Percentiles rank a stretch among this genome's conserved stretches.
These are phyloP conservation scores for Teunomyces barrocoloradensis DNA, from an alignment of 805 yeast genomes.

Conservation along the genomic window DNA sequence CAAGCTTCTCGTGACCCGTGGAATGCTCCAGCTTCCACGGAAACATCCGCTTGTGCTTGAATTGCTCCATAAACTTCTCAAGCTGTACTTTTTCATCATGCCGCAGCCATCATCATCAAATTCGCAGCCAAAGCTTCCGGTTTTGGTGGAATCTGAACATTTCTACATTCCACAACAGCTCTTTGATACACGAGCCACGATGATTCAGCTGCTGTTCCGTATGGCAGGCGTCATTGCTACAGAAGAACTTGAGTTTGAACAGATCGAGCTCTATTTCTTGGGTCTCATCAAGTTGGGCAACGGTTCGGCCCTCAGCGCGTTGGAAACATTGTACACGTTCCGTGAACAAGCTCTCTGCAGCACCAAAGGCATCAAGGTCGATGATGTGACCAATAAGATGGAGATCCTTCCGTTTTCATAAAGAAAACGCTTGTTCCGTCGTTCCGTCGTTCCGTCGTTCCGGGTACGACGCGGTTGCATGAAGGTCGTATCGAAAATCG, in stretches of 20 bases:
- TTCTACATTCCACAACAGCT: slow-evolving; percentile 19
- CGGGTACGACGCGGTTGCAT: background rate
- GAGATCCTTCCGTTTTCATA: slow-evolving; percentile 7
- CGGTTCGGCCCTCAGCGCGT: slow-evolving; percentile 15
- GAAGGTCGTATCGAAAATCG: background rate
- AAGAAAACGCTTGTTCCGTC: no score
- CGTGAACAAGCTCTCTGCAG: slow-evolving; percentile 2
- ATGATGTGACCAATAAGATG: background rate
- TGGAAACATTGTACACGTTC: slow-evolving; percentile 5
- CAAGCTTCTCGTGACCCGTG: slow-evolving; percentile 21
- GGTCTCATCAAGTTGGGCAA: slow-evolving; percentile 24
- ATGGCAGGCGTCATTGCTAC: slow-evolving; percentile 16
- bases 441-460: background rate
- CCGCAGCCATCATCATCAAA: slow-evolving; percentile 5
- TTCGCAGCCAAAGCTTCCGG: slow-evolving; percentile 5
- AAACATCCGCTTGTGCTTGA: slow-evolving; percentile 20
- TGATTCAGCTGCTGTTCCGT: slow-evolving; percentile 23
- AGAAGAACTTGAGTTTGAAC: slow-evolving; percentile 20
- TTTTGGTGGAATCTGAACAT: slow-evolving; percentile 14
- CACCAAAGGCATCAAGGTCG: background rate
- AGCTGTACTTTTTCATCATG: slow-evolving; percentile 17
- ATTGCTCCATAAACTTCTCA: slow-evolving; percentile 14
- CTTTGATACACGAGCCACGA: slow-evolving; percentile 22
- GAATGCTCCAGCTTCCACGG: slow-evolving; percentile 18
- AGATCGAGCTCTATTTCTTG: slow-evolving; percentile 20